A percentile compares a stretch with the other conserved stretches of the same genome.
Evolutionary conservation across 208 protist genomes (phyloP).

Genomic region (Wallacemonas rigidus): DNA sequence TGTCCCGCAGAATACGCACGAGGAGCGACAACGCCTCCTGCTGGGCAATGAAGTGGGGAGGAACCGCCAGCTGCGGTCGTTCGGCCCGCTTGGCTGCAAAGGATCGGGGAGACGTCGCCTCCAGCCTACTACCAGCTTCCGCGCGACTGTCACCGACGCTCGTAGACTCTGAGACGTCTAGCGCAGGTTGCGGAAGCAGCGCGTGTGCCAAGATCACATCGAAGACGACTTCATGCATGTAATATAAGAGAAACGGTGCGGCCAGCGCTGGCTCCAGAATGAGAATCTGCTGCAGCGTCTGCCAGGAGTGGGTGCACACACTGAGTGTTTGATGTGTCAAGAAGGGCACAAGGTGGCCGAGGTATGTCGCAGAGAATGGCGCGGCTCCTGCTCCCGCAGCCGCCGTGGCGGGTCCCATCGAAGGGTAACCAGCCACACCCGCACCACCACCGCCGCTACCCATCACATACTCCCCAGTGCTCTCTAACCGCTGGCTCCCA

Average conservation of each 20-base stretch:
- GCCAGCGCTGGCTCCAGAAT: conserved; percentile 32
- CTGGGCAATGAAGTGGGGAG: conserved; percentile 33
- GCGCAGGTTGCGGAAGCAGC: not conserved
- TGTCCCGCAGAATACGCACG: conserved; percentile 32
- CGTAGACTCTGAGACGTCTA: too few species aligned
- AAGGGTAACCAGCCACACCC: not conserved
- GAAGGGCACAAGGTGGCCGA: conserved; percentile 24
- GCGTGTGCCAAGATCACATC: conserved; percentile 10
- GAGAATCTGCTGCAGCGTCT: conserved; percentile 37
- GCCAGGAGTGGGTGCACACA: conserved; percentile 56
- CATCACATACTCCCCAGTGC: not conserved
- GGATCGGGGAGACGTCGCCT: not conserved
- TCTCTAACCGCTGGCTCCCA: not conserved
- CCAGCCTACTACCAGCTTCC: not conserved
- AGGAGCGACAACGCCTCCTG: conserved; percentile 37
- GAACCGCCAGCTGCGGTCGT: not conserved
- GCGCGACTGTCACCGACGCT: too few species aligned
- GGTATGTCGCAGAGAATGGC: not conserved
- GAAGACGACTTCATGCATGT: conserved; percentile 21
- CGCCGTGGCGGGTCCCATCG: not conserved
- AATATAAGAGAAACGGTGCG: conserved; percentile 33
- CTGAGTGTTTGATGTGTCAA: conserved; percentile 33
- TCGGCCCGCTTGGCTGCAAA: not conserved
- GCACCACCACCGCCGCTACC: not conserved
- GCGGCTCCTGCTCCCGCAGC: not conserved